phyloP scores from a whole-genome alignment of 2,329 filamentous ascomycete genomes.

The Botrytis medusae region DNA sequence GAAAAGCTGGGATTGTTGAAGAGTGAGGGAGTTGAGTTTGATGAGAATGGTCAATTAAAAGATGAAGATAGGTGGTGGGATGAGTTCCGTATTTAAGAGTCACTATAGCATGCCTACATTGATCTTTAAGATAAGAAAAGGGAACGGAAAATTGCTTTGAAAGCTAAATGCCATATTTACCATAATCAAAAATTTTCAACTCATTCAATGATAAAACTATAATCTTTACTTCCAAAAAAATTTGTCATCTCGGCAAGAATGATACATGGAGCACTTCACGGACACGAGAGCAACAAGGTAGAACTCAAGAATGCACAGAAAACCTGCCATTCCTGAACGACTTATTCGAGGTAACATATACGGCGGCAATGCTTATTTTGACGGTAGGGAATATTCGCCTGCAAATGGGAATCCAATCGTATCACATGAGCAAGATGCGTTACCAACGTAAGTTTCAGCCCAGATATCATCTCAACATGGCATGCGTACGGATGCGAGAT shows the following conservation, averaged over 20 bases:
- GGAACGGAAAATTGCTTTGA: not conserved
- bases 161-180: not conserved
- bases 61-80: constrained; percentile 4
- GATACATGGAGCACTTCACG: not conserved
- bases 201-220: too few relatives aligned
- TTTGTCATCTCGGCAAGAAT: not conserved
- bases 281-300: not conserved
- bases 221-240: not conserved
- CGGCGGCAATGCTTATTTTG: too few relatives aligned
- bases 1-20: constrained; percentile 42
- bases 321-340: not conserved
- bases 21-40: constrained; percentile 8
- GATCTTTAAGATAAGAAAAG: not conserved
- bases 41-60: not conserved
- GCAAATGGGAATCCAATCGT: not conserved
- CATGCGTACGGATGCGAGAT: not conserved
- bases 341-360: not conserved
- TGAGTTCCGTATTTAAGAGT: not conserved
- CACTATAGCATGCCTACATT: not conserved
- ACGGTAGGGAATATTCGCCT: not conserved
- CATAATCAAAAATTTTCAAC: not conserved
- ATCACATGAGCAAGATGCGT: not conserved
- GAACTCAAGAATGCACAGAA: not conserved
- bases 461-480: not conserved
- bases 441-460: not conserved